These are phyloP conservation scores for Leccinellum luteum DNA, from an alignment of 768 basidiomycete genomes.

Conservation along the genomic window DNA sequence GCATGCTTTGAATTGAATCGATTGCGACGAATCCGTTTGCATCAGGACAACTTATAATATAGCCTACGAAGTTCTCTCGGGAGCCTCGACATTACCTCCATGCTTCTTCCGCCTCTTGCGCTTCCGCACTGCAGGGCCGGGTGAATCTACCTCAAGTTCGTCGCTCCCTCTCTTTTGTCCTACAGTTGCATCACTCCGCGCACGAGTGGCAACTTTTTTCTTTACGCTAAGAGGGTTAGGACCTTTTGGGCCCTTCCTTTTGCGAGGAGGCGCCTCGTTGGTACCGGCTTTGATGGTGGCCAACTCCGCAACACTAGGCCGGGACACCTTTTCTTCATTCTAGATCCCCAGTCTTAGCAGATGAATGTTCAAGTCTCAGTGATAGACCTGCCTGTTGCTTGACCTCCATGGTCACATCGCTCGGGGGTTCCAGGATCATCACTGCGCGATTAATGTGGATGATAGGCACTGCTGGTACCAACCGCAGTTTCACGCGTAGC, in stretches of 20 bases:
- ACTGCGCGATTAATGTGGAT: conserved; percentile 91
- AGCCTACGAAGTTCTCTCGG: neutral
- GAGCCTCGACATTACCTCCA: neutral
- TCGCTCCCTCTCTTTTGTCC: conserved; percentile 22
- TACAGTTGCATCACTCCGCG: neutral
- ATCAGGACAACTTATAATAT: too few species aligned
- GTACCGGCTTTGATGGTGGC: conserved; percentile 38
- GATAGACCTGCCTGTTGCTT: conserved; percentile 55
- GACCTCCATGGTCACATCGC: conserved; percentile 65
- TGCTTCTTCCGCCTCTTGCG: conserved; percentile 27
- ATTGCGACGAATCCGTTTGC: too few species aligned
- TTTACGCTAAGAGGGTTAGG: conserved; percentile 93
- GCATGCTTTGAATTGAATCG: too few species aligned
- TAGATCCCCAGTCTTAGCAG: conserved; percentile 26
- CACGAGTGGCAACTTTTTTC: conserved; percentile 59
- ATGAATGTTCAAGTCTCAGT: neutral
- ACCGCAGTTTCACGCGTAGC: conserved; percentile 67
- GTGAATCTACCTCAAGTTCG: neutral
- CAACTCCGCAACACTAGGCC: conserved; percentile 48
- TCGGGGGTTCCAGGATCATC: conserved; percentile 89
- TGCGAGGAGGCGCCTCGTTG: conserved; percentile 45
- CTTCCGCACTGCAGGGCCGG: neutral
- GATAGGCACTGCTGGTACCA: conserved; percentile 82
- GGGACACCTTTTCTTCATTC: conserved; percentile 64
- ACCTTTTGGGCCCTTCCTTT: conserved; percentile 70